These are phyloP conservation scores for Phlebiopsis flavidoalba DNA, from an alignment of 768 basidiomycete species.

Conservation along the genomic window DNA sequence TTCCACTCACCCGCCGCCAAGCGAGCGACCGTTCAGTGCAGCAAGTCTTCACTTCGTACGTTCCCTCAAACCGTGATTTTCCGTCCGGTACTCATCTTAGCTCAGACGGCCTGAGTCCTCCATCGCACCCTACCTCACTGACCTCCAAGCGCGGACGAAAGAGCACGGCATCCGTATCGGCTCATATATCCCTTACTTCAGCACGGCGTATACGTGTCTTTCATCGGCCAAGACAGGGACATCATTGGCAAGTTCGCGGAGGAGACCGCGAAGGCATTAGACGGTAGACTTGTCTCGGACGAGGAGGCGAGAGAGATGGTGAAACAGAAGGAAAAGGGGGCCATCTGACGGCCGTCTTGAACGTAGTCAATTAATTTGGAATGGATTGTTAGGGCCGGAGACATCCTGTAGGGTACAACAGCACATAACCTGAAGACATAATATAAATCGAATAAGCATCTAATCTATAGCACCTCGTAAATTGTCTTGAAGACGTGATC, in stretches of 20 bases:
- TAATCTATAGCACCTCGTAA: slow-evolving; percentile 44
- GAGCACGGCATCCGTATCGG: slow-evolving; percentile 78
- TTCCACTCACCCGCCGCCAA: slow-evolving; percentile 75
- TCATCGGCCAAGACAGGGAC: slow-evolving; percentile 44
- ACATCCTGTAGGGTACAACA: neutral
- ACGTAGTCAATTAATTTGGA: too few species aligned
- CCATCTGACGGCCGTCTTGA: neutral
- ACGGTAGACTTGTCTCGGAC: slow-evolving; percentile 56
- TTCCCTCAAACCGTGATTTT: slow-evolving; percentile 14
- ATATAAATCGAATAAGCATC: neutral
- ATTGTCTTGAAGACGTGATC: slow-evolving; percentile 72
- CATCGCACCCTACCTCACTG: slow-evolving; percentile 82
- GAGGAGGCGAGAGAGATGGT: slow-evolving; percentile 58
- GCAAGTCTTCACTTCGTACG: slow-evolving; percentile 80
- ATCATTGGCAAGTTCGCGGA: slow-evolving; percentile 50
- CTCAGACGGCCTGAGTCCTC: slow-evolving; percentile 70
- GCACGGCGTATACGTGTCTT: slow-evolving; percentile 59
- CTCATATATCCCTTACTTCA: slow-evolving; percentile 63
- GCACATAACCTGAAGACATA: neutral
- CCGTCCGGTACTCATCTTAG: slow-evolving; percentile 1
- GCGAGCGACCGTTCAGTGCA: slow-evolving; percentile 72
- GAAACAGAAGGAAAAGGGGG: slow-evolving; percentile 21
- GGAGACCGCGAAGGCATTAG: slow-evolving; percentile 57
- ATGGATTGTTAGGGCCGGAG: neutral
- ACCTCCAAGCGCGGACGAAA: slow-evolving; percentile 67